A percentile compares a stretch with the other conserved stretches of the same genome.
Conservation (phyloP, 176 grass and related monocot species). For the Triticum dicoccoides region DNA sequence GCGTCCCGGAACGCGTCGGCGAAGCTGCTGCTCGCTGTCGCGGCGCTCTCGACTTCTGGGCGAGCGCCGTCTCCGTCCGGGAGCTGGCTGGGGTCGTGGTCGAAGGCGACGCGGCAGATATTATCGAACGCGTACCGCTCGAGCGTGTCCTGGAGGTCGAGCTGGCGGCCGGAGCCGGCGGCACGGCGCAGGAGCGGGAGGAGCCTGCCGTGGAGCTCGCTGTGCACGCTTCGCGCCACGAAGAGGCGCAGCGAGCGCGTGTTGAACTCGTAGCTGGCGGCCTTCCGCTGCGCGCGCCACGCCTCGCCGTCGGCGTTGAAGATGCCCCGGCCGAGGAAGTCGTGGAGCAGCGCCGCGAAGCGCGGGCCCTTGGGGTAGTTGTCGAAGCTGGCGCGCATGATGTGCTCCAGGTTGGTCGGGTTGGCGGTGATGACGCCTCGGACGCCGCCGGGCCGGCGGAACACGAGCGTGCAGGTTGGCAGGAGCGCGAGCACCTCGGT, state of each 20-base stretch:
- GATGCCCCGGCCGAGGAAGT: constrained; percentile 62
- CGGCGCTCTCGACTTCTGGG: background rate
- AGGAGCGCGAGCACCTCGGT: constrained; percentile 29
- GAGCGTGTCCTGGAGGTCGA: constrained; percentile 71
- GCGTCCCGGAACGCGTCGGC: constrained; percentile 65
- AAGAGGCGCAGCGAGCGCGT: constrained; percentile 62
- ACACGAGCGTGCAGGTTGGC: constrained; percentile 40
- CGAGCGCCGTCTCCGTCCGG: background rate
- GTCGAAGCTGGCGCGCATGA: constrained; percentile 46
- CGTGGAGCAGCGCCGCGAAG: constrained; percentile 37
- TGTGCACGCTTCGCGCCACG: constrained; percentile 56
- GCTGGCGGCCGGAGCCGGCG: background rate
- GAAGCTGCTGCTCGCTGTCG: constrained; percentile 19
- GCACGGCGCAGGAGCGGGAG: constrained; percentile 44
- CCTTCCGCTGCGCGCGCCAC: constrained; percentile 66
- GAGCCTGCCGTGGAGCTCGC: constrained; percentile 54
- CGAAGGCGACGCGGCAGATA: constrained; percentile 69
- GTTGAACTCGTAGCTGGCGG: constrained; percentile 74
- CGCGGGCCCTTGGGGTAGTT: constrained; percentile 57
- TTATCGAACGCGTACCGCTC: constrained; percentile 73
- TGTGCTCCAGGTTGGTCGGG: constrained; percentile 48
- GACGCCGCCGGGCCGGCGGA: constrained; percentile 56
- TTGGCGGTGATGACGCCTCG: constrained; percentile 48
- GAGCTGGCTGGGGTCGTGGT: constrained; percentile 48
- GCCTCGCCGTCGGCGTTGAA: constrained; percentile 69